Evolutionary conservation across 345 rosid genomes (phyloP), one percentile per base, ranked within the genome.

Genomic region (Linum trigynum): DNA sequence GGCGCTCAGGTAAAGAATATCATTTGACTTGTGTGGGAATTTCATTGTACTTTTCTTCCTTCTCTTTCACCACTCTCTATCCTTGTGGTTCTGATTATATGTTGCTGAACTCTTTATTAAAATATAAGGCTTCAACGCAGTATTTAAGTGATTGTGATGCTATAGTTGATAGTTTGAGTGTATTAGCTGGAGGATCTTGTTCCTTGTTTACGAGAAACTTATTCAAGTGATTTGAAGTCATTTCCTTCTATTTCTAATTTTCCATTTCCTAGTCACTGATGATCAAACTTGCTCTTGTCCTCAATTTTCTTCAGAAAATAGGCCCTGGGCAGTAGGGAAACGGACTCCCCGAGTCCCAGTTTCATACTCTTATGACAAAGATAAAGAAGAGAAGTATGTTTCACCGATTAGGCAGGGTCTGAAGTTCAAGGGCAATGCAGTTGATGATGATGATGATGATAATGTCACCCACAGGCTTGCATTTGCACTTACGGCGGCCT

Each of bases 321-420:
- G 77, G 78, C 85, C 92, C 37, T 90, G 92, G 72, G 90, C 90
- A 65, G 92, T 88, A 75, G 96, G 92, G 53, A 88, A 84, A 83
- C 79, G 96, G 82, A 88, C 90, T 60, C 96, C 96, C 67, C 84
- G 96, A 67, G 83, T 88, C 61, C 90, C 92, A 59, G 80, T 86
- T 75, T 72, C 87, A 61, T 77, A 68, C 79, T 66, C 85, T 64
- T 75, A 45, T 68, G 85, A 83, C 62, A 88, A 81, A 77, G 85
- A 74, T 71, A 75, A 62, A 63, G 74, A 70, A 38, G 81, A 78
- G 67, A 83, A 75, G 66, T 84, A 73, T 76, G 63, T 80, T 72
- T 79, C 91, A 63, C 85, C 96, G 67, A 73, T 67, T 63, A 79
- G 81, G 73, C 88, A 74, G 64, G 83, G 81, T 73, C 63, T 74